Base-by-base conservation (phyloP, 176 grass and related monocot genomes). In the Cenchrus fungigraminus region DNA sequence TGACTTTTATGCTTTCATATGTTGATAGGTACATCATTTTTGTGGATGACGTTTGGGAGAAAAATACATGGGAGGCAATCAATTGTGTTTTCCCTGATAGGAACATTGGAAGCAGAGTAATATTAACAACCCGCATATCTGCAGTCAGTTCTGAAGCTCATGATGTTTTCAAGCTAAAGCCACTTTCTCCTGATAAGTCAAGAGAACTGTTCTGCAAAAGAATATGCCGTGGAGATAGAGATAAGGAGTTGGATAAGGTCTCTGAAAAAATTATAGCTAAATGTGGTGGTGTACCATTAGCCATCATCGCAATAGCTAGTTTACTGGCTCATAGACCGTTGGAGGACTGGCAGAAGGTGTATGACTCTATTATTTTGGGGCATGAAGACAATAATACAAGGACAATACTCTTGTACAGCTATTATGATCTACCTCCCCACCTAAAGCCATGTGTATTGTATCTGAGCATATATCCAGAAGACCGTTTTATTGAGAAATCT, bases 211-310 rank as follows among this genome's bases (percentile, higher is more conserved):
- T 71, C 10, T 22, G 12, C 44, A 49, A 13, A 25, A 71, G 68
- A 71, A 25, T 9, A 25, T 71, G 9, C 22, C 2, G 9, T 0
- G 5, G 1, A 5, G 2, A 49, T 25, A 43, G 20, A 22, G 44
- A 71, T 12, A 14, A 49, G 47, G 2, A 47, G 3, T 49, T 71
- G 43, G 43, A 6, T 51, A 12, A 51, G 2, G 49, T 12, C 2
- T 51, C 49, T 6, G 17, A 49, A n/a, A 71, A 71, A 71, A 71
- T 71, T 2, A 12, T 71, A 25, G 19, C 4, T 12, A 71, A 71
- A 74, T 74, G 72, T 56, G 72, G 16, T 55, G 72, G 72, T 11
- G 28, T 74, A 5, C 72, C 72, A 37, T 56, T 74, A 34, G 12
- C 50, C 8, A 74, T 55, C 51, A 74, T 74, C 2, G 29, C 72